Evolutionary conservation across 208 protist species (phyloP).

Genomic region (Leishmania tarentolae): DNA sequence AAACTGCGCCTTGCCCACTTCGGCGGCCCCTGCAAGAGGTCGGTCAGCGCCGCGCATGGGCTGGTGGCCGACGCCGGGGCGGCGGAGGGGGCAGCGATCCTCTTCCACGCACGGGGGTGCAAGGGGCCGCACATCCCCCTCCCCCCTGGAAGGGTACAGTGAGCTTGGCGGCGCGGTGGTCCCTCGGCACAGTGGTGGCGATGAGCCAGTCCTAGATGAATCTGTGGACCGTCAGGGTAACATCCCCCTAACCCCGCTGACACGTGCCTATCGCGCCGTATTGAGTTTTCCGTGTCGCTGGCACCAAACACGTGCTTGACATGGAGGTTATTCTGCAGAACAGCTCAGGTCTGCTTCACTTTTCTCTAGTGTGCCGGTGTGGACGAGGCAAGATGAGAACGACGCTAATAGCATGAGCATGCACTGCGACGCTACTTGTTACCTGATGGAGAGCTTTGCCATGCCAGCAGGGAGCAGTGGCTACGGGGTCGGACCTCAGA

Average conservation of each 20-base stretch:
- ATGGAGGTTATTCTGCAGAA: neutral
- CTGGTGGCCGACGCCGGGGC: neutral
- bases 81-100: neutral
- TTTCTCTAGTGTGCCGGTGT: no score
- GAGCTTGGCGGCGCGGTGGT: neutral
- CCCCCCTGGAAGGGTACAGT: neutral
- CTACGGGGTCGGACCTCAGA: neutral
- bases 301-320: neutral
- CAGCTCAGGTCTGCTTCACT: neutral
- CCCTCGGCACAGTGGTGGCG: neutral
- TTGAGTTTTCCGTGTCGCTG: neutral
- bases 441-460: neutral
- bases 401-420: neutral
- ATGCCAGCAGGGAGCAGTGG: neutral
- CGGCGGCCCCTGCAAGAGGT: neutral
- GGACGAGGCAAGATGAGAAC: neutral
- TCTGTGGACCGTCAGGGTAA: neutral
- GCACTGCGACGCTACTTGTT: neutral
- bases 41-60: neutral
- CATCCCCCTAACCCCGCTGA: no score
- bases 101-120: neutral
- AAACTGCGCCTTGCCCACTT: neutral
- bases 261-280: no score
- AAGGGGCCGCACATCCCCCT: neutral
- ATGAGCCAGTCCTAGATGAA: neutral